Evolutionary conservation across 164 flowering plant species (phyloP).

Genomic region (Taxillus chinensis): DNA sequence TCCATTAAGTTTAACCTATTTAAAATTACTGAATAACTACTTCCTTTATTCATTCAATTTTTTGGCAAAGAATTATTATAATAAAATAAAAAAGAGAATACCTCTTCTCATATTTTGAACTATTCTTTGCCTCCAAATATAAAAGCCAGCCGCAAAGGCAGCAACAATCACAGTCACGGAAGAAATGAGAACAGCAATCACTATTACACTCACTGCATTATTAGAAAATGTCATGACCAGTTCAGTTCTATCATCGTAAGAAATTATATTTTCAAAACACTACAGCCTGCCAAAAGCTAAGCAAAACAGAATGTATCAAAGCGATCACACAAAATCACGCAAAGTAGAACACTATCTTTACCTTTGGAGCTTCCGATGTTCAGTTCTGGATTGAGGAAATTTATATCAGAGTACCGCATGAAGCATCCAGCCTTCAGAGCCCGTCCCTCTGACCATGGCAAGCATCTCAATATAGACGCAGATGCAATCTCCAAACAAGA

Average conservation of each 20-base stretch:
- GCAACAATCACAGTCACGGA: conserved; percentile 35
- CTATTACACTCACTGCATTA: conserved; percentile 41
- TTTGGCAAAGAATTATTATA: not conserved
- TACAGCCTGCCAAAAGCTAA: too few species aligned
- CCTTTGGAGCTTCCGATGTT: conserved; percentile 36
- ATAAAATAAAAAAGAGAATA: conserved; percentile 11
- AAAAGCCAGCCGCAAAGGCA: conserved; percentile 36
- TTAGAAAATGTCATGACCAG: not conserved
- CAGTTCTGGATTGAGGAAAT: conserved; percentile 54
- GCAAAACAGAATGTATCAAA: not conserved
- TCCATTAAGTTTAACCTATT: too few species aligned
- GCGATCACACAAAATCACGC: not conserved
- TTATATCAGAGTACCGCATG: conserved; percentile 67
- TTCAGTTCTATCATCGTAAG: not conserved
- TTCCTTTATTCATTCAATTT: not conserved
- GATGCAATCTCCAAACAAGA: conserved; percentile 69
- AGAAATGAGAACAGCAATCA: conserved; percentile 51
- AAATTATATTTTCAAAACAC: not conserved
- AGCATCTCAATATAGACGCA: conserved; percentile 41
- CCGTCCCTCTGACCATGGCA: conserved; percentile 81
- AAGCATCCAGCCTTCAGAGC: conserved; percentile 83
- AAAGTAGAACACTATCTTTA: conserved; percentile 8
- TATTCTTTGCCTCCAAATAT: conserved; percentile 46
- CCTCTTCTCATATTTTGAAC: conserved; percentile 73
- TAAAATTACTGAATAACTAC: too few species aligned